Evolutionary conservation across 306 rosid species (phyloP).

Genomic region (Lablab purpureus): DNA sequence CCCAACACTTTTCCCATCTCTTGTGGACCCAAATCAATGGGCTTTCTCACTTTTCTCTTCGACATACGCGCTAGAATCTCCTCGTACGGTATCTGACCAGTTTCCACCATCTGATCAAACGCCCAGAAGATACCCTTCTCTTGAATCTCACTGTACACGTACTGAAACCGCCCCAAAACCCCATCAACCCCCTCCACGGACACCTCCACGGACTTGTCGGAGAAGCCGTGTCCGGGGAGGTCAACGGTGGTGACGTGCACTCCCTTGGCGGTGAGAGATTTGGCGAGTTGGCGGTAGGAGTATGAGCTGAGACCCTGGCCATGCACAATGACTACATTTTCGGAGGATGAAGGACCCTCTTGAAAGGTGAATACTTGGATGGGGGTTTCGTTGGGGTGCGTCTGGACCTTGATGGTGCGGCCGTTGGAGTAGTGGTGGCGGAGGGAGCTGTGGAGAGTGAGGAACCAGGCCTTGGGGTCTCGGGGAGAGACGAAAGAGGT

Average conservation of each 20-base stretch:
- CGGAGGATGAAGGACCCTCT: conserved; percentile 55
- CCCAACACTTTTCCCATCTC: conserved; percentile 80
- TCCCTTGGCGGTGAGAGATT: conserved; percentile 61
- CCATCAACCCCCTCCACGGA: conserved; percentile 58
- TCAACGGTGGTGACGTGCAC: conserved; percentile 69
- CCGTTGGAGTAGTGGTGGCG: conserved; percentile 85
- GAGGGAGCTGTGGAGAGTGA: conserved; percentile 68
- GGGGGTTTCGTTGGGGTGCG: conserved; percentile 57
- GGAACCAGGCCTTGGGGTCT: conserved; percentile 79
- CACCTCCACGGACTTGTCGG: conserved; percentile 69
- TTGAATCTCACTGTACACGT: conserved; percentile 71
- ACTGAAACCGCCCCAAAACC: conserved; percentile 73
- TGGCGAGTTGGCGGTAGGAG: conserved; percentile 62
- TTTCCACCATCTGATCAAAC: conserved; percentile 86
- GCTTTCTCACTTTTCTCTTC: conserved; percentile 61
- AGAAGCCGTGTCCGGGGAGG: conserved; percentile 89
- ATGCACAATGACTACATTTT: conserved; percentile 71
- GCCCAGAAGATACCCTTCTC: conserved; percentile 96
- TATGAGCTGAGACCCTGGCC: conserved; percentile 79
- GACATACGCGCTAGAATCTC: conserved; percentile 65
- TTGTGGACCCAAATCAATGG: conserved; percentile 69
- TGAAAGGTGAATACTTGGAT: conserved; percentile 69
- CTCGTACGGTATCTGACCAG: conserved; percentile 93
- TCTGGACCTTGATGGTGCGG: conserved; percentile 79
- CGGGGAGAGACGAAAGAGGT: conserved; percentile 62